Evolutionary conservation across 495 filamentous ascomycete genomes (phyloP).

Genomic region (Lepidopterella palustris): DNA sequence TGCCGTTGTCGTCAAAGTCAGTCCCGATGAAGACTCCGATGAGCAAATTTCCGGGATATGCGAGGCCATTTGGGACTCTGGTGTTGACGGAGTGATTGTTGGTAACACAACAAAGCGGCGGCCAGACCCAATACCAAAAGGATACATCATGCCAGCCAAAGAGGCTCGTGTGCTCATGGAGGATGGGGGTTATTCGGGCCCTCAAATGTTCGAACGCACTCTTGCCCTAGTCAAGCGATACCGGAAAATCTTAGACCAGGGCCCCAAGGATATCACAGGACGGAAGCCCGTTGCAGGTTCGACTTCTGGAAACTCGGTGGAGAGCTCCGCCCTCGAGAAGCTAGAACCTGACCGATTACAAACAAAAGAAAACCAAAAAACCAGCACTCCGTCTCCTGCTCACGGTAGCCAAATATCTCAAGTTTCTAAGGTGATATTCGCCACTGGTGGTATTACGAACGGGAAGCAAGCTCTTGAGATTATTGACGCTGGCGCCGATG

Average conservation of each 20-base stretch:
- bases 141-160: constrained; percentile 53
- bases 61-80: constrained; percentile 72
- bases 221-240: constrained; percentile 71
- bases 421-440: constrained; percentile 76
- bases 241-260: constrained; percentile 60
- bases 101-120: constrained; percentile 91
- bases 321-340: constrained; percentile 6
- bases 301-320: not conserved
- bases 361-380: too few relatives aligned
- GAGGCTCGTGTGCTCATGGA: constrained; percentile 65
- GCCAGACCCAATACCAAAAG: constrained; percentile 58
- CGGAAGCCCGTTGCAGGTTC: not conserved
- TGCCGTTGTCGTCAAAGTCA: constrained; percentile 93
- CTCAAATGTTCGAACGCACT: constrained; percentile 74
- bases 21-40: constrained; percentile 82
- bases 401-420: not conserved
- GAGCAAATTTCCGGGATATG: constrained; percentile 81
- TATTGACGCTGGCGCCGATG: constrained; percentile 75
- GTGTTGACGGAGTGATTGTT: constrained; percentile 93
- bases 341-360: not conserved
- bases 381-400: not conserved
- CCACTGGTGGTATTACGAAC: constrained; percentile 81
- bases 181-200: constrained; percentile 84
- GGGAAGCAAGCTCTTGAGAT: constrained; percentile 73
- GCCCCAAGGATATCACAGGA: constrained; percentile 5